These are phyloP conservation scores for Colletotrichum camelliae DNA, from an alignment of 2,329 filamentous ascomycete genomes.

Conservation along the genomic window DNA sequence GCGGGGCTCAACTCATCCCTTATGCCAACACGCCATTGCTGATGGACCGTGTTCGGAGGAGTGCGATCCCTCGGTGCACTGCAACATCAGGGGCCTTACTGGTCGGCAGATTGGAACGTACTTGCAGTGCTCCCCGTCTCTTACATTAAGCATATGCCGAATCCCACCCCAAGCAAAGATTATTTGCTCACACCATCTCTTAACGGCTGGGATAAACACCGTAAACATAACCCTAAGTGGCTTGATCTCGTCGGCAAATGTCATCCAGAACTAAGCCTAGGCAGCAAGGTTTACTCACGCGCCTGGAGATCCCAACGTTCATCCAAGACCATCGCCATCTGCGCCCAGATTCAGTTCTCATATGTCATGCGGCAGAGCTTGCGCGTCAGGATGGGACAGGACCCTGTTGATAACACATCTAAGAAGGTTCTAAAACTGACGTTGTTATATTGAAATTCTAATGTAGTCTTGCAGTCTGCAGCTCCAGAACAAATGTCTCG, in stretches of 20 bases:
- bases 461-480: not conserved
- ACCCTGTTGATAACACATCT: not conserved
- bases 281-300: not conserved
- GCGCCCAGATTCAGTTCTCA: not conserved
- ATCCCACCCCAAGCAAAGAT: no score
- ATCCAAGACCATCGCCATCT: not conserved
- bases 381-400: not conserved
- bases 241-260: not conserved
- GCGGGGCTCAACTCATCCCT: no score
- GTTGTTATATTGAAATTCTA: not conserved
- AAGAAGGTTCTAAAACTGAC: not conserved
- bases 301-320: not conserved
- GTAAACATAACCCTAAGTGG: no score
- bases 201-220: no score
- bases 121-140: no score
- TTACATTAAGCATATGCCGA: no score
- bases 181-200: no score
- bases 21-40: no score
- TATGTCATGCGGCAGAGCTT: not conserved
- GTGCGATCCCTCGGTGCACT: no score
- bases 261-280: not conserved
- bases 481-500: not conserved
- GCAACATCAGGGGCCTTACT: no score
- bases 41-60: no score
- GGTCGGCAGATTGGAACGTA: no score